Conservation (phyloP, 805 yeast species). For the Candida ulmi region DNA sequence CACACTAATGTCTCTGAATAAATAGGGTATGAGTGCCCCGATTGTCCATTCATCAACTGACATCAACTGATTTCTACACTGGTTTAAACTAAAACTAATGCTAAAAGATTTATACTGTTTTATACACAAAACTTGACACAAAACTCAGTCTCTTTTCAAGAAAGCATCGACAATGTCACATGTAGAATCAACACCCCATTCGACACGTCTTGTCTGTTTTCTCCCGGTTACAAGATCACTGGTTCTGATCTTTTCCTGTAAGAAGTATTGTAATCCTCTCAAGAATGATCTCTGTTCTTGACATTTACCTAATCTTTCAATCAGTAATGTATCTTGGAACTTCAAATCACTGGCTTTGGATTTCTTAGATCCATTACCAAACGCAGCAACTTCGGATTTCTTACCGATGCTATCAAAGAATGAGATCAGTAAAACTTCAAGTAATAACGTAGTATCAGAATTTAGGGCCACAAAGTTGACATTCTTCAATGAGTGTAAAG, state of each 20-base stretch:
- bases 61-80: neutral
- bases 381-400: constrained; percentile 40
- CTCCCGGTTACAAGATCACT: constrained; percentile 48
- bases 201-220: constrained; percentile 49
- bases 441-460: constrained; percentile 56
- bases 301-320: constrained; percentile 48
- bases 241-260: constrained; percentile 38
- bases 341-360: constrained; percentile 29
- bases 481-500: constrained; percentile 66
- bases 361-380: constrained; percentile 25
- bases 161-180: constrained; percentile 48
- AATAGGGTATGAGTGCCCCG: too few relatives aligned
- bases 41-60: too few relatives aligned
- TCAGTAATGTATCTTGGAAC: constrained; percentile 42
- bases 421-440: constrained; percentile 69
- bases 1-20: too few relatives aligned
- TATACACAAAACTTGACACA: too few relatives aligned
- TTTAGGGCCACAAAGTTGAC: constrained; percentile 65
- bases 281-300: constrained; percentile 52
- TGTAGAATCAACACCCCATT: constrained; percentile 61
- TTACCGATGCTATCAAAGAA: constrained; percentile 62
- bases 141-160: constrained; percentile 13
- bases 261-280: constrained; percentile 62
- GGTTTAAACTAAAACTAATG: too few relatives aligned
- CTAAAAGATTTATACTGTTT: too few relatives aligned